Conservation (phyloP, 306 rosid genomes). For the Cucumis hystrix region DNA sequence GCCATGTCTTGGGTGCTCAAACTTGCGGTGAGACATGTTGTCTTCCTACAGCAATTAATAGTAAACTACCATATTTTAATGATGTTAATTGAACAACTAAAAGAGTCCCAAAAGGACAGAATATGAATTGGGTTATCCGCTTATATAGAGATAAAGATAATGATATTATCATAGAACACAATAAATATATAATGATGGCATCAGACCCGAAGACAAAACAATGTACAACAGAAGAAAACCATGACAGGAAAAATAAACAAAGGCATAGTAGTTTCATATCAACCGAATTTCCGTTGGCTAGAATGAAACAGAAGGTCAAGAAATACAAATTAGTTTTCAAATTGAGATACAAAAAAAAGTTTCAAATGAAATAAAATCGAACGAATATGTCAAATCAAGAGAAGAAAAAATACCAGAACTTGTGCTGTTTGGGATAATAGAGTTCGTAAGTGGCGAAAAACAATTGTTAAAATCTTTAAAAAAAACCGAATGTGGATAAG, state of each 20-base stretch:
- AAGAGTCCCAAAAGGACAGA: no score
- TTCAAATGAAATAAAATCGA: not conserved
- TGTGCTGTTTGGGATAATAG: no score
- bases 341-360: not conserved
- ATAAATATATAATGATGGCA: not conserved
- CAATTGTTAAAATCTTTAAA: not conserved
- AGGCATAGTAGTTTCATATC: no score
- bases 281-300: not conserved
- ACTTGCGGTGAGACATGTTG: slow-evolving; percentile 43
- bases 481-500: not conserved
- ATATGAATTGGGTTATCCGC: no score
- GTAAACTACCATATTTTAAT: slow-evolving; percentile 3
- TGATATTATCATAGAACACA: no score
- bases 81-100: not conserved
- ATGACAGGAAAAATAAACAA: not conserved
- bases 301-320: not conserved
- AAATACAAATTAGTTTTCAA: no score
- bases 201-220: not conserved
- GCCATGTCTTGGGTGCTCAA: slow-evolving; percentile 47
- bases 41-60: not conserved
- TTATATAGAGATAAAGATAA: no score
- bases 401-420: no score
- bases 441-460: not conserved
- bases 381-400: no score
- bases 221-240: not conserved